A percentile compares a stretch with the other conserved stretches of the same genome.
Evolutionary conservation across 148 eudicot species (phyloP).

Genomic region (Persicaria maculosa): DNA sequence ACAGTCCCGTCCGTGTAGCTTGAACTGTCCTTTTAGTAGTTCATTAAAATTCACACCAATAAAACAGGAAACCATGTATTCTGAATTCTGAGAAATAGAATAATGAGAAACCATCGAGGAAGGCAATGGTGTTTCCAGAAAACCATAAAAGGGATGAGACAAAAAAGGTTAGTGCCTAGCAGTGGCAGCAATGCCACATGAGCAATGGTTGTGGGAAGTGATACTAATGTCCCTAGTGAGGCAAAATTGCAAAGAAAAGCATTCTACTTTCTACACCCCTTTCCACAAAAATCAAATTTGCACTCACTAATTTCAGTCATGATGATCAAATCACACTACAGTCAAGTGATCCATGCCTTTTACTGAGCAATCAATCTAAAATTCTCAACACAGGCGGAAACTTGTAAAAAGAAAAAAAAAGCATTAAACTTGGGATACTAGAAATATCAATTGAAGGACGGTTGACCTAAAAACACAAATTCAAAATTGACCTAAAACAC

Average conservation of each 20-base stretch:
- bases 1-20: not conserved
- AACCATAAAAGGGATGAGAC: not conserved
- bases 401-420: too few species aligned
- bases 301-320: too few species aligned
- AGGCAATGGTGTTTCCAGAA: not conserved
- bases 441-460: not conserved
- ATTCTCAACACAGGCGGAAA: not conserved
- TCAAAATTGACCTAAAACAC: not conserved
- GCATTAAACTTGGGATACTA: not conserved
- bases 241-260: too few species aligned
- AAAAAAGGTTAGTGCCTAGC: not conserved
- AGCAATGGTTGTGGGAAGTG: not conserved
- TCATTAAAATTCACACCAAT: not conserved
- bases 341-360: not conserved
- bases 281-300: too few species aligned
- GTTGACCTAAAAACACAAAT: slow-evolving; percentile 3
- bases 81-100: not conserved
- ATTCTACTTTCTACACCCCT: too few species aligned
- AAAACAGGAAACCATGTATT: not conserved
- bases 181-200: not conserved
- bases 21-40: not conserved
- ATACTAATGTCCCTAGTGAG: not conserved
- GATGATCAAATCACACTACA: not conserved
- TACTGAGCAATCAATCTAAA: slow-evolving; percentile 1
- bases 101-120: not conserved